Evolutionary conservation across 371 early-diverging fungal species (phyloP).

Genomic region (Blakeslea trispora): DNA sequence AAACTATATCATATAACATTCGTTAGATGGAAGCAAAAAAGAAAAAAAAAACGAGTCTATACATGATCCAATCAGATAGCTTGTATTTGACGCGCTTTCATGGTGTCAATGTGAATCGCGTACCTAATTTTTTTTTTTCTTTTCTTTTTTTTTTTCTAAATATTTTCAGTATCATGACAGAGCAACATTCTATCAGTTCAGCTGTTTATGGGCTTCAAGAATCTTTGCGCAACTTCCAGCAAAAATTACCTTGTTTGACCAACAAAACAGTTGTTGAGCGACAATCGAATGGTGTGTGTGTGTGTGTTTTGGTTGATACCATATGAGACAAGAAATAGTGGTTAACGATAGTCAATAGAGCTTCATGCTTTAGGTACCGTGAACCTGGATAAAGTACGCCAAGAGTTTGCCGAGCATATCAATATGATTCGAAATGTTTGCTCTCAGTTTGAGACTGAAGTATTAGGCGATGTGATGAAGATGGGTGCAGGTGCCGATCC

Average conservation of each 20-base stretch:
- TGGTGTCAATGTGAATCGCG: too few relatives aligned
- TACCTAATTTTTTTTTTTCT: too few relatives aligned
- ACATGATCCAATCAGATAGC: too few relatives aligned
- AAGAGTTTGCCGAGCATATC: conserved; percentile 54
- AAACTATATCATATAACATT: too few relatives aligned
- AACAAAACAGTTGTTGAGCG: conserved; percentile 7
- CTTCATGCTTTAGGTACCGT: conserved; percentile 59
- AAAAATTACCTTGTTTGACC: conserved; percentile 26
- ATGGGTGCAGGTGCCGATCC: conserved; percentile 57
- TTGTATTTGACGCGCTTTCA: too few relatives aligned
- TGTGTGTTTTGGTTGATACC: too few relatives aligned
- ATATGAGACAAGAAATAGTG: too few relatives aligned
- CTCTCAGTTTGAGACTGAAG: conserved; percentile 61
- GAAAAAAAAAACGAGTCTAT: too few relatives aligned
- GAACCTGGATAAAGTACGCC: conserved; percentile 48
- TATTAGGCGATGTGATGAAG: conserved; percentile 59
- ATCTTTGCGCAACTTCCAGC: conserved; percentile 29
- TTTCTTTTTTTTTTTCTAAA: too few relatives aligned
- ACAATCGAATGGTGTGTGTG: conserved; percentile 29
- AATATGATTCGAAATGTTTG: conserved; percentile 57
- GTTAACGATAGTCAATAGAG: too few relatives aligned
- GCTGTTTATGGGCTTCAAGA: conserved; percentile 41
- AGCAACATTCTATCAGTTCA: conserved; percentile 38
- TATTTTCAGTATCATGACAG: not conserved
- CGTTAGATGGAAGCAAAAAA: too few relatives aligned